Conservation (phyloP, 108 stramenopile genomes). For the Aurantiochytrium sp. region DNA sequence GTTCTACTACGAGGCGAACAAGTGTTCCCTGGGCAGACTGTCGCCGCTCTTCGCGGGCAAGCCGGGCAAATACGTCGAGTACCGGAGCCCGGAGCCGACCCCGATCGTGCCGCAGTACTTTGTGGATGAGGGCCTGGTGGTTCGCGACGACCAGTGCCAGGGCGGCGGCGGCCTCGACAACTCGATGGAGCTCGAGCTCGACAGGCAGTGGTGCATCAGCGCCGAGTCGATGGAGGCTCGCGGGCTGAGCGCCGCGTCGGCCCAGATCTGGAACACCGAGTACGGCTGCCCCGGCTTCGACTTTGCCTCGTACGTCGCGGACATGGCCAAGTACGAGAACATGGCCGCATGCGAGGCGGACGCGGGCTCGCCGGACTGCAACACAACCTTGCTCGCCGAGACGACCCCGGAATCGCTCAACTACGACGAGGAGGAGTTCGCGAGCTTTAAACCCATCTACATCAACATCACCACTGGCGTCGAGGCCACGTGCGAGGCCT, state of each 20-base stretch:
- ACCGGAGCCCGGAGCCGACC: not conserved
- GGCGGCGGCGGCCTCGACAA: not conserved
- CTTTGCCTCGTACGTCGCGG: not conserved
- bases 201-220: not conserved
- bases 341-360: not conserved
- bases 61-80: not conserved
- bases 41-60: not conserved
- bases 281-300: slow-evolving; percentile 15
- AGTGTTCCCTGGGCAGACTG: not conserved
- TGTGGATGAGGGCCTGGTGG: not conserved
- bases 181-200: not conserved
- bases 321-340: not conserved
- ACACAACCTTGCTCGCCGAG: not conserved
- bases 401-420: not conserved
- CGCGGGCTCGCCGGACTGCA: not conserved
- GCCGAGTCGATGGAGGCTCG: not conserved
- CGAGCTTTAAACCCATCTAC: not conserved
- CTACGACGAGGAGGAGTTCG: not conserved
- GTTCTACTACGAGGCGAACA: not conserved
- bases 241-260: not conserved
- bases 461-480: not conserved
- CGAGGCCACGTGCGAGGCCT: not conserved
- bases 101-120: slow-evolving; percentile 12
- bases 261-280: not conserved
- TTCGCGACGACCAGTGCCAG: not conserved